These are phyloP conservation scores for Ceriops zippeliana DNA, from an alignment of 345 rosid species.

Conservation along the genomic window DNA sequence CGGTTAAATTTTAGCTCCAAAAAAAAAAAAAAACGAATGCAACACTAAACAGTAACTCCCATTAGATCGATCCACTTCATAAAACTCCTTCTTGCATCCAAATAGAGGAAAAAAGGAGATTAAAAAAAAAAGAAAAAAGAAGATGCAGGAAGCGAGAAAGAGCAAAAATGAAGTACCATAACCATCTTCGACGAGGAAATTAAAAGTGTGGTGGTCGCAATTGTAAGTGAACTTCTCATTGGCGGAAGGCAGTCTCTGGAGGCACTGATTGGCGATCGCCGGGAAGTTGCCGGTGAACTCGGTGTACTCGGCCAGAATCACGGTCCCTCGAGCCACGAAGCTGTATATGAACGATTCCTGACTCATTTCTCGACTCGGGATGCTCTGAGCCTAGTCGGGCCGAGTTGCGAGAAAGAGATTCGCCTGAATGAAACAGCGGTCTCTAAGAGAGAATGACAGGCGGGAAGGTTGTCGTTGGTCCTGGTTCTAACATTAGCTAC, in stretches of 20 bases:
- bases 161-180: slow-evolving; percentile 43
- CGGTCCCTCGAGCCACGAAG: slow-evolving; percentile 94
- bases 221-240: slow-evolving; percentile 96
- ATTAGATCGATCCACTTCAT: slow-evolving; percentile 24
- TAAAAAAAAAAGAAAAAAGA: too few relatives aligned
- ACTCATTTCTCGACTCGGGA: slow-evolving; percentile 38
- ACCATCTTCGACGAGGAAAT: slow-evolving; percentile 92
- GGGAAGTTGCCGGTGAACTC: slow-evolving; percentile 99
- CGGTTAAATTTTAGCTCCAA: not conserved
- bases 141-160: not conserved
- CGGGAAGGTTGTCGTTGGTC: not conserved
- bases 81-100: too few relatives aligned
- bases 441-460: not conserved
- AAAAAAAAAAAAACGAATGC: not conserved
- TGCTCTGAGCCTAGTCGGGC: not conserved
- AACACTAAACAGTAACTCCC: not conserved
- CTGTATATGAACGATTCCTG: slow-evolving; percentile 93
- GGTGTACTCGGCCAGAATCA: slow-evolving; percentile 87
- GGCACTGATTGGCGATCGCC: slow-evolving; percentile 91
- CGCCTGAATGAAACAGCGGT: not conserved
- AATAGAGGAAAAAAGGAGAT: too few relatives aligned
- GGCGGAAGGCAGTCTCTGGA: slow-evolving; percentile 77
- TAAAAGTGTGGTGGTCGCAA: slow-evolving; percentile 97
- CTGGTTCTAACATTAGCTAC: not conserved
- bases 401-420: not conserved